A percentile compares a stretch with the other conserved stretches of the same genome.
Evolutionary conservation across 2,329 filamentous ascomycete genomes (phyloP).

Genomic region (Anthostomella pinea): DNA sequence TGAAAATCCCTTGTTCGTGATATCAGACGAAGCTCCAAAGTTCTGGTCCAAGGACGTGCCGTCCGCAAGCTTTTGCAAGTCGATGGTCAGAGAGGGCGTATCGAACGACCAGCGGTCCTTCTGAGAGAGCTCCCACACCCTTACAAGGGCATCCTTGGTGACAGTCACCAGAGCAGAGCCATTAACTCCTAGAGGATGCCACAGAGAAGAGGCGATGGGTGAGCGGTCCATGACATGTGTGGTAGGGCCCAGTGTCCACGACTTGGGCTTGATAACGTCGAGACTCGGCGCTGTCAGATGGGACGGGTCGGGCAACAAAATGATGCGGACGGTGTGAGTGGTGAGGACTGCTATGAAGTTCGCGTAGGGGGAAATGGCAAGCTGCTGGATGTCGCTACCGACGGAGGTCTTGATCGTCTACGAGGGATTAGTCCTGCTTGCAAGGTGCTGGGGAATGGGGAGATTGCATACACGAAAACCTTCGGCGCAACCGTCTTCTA

Average conservation of each 20-base stretch:
- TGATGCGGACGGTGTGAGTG: constrained; percentile 82
- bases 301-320: constrained; percentile 76
- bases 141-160: constrained; percentile 81
- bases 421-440: constrained; percentile 9
- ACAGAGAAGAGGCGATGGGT: constrained; percentile 75
- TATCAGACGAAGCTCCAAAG: constrained; percentile 71
- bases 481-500: constrained; percentile 31
- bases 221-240: constrained; percentile 86
- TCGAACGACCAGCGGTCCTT: constrained; percentile 86
- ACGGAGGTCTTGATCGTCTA: constrained; percentile 76
- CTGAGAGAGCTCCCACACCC: constrained; percentile 87
- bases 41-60: constrained; percentile 80
- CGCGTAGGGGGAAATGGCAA: constrained; percentile 77
- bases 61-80: constrained; percentile 84
- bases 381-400: constrained; percentile 78
- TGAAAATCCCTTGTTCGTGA: constrained; percentile 78
- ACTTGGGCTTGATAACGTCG: constrained; percentile 72
- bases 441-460: constrained; percentile 1
- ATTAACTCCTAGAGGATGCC: constrained; percentile 87
- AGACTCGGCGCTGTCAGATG: constrained; percentile 69
- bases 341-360: constrained; percentile 84
- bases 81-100: constrained; percentile 76
- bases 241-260: constrained; percentile 88
- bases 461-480: constrained; percentile 44
- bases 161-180: constrained; percentile 83